Base-by-base conservation (phyloP, 1,284 basidiomycete species). In the Coniferiporia sulphurascens region DNA sequence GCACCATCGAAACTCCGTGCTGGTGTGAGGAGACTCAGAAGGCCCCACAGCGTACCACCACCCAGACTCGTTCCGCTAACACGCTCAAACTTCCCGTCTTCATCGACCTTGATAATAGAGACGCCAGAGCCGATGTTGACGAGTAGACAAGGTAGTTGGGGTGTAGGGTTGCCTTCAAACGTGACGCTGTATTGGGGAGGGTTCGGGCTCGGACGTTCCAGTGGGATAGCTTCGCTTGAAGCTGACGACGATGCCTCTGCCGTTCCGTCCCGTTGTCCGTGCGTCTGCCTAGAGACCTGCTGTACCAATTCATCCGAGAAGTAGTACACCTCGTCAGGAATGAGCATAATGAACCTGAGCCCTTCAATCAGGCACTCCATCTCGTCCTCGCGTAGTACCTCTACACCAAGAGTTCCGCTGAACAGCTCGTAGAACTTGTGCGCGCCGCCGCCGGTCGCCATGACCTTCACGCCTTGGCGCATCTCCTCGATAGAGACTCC, bases 101-200 rank as follows among this genome's bases (percentile, higher is more conserved):
- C 94, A 69, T 98, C 94, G 3, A 99, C 92, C 74, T 93, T 95
- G 78, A 99, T 95, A 67, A 99, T 93, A 41, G 93, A 96, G 43
- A 99, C 96, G 55, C 97, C 97, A 35, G 92, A 95, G 10, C 96
- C 96, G 63, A 99, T 99, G 74, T 99, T 99, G 66, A 99, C 97
- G 22, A 99, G 84, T 68, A 99, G 72, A 70, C 96, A 99, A 0
- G 97, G 97, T 62, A 99, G 82, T 69, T 98, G 94, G 1, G 95
- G 91, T 51, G 85, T 84, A 36, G 86, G 86, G 60, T 89, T 81
- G 61, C 77, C 64, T 68, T 88, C 92, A 70, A 98, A 99, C 32
- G 88, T 87, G 48, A 98, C 92, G 22, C 87, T 83, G 70, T 90
- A 99, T 66, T 86, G 82, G 0, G 97, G 97, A 22, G 97, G 94